A percentile compares a stretch with the other conserved stretches of the same genome.
These are phyloP conservation scores for Ceratonia siliqua DNA, from an alignment of 306 rosid genomes.

Conservation along the genomic window DNA sequence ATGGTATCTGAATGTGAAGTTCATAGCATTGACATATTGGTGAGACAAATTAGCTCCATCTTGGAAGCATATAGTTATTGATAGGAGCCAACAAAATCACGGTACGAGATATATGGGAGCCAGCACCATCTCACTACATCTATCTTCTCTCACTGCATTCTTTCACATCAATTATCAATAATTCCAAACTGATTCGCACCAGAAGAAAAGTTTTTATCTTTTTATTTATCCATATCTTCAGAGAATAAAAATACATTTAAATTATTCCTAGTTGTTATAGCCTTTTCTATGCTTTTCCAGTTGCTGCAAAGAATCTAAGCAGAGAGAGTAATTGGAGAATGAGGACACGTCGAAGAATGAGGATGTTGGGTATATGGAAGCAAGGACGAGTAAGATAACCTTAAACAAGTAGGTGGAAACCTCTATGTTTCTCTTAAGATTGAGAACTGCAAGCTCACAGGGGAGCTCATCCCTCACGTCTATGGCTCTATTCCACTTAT, in stretches of 20 bases:
- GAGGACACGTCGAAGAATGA: slow-evolving; percentile 38
- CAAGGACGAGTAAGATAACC: slow-evolving; percentile 46
- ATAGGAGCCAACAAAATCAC: neutral
- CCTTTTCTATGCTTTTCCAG: slow-evolving; percentile 11
- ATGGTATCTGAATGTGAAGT: neutral
- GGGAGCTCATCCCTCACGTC: slow-evolving; percentile 80
- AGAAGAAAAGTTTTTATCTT: neutral
- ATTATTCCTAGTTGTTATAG: neutral
- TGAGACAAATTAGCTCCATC: too few species aligned
- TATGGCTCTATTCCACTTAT: slow-evolving; percentile 75
- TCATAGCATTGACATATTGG: too few species aligned
- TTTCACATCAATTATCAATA: neutral
- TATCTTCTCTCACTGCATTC: neutral
- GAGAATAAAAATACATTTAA: neutral
- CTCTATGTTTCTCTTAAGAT: slow-evolving; percentile 84
- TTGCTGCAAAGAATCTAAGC: slow-evolving; percentile 42
- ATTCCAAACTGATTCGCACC: neutral
- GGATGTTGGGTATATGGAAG: slow-evolving; percentile 45
- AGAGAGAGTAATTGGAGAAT: slow-evolving; percentile 51
- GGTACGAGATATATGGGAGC: neutral
- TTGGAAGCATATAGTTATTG: too few species aligned
- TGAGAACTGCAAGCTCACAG: slow-evolving; percentile 72
- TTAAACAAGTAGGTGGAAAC: slow-evolving; percentile 65
- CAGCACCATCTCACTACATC: neutral
- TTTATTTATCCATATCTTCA: neutral